Conservation (phyloP, 768 basidiomycete species). For the Russula compacta region DNA sequence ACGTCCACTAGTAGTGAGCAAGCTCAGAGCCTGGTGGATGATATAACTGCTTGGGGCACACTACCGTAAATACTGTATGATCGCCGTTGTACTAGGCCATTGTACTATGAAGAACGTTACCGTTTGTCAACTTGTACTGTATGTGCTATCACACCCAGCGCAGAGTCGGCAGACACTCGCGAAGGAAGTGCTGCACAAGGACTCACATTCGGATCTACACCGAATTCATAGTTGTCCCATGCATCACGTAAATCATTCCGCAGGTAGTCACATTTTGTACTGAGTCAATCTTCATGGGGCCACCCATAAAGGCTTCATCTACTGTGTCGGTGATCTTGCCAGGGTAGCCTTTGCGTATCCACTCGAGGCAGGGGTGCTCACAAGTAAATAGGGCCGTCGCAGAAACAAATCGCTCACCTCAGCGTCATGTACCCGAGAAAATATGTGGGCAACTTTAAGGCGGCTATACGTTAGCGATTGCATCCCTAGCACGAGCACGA, state of each 20-base stretch:
- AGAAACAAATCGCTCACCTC: background rate
- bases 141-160: too few relatives aligned
- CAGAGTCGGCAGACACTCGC: too few relatives aligned
- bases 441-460: background rate
- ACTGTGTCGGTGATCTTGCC: background rate
- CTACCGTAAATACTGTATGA: too few relatives aligned
- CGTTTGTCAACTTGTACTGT: too few relatives aligned
- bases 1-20: too few relatives aligned
- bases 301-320: background rate
- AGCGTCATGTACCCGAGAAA: background rate
- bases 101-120: too few relatives aligned
- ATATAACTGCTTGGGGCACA: too few relatives aligned
- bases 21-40: too few relatives aligned
- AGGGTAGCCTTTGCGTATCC: background rate
- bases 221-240: background rate
- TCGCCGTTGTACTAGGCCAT: too few relatives aligned
- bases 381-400: background rate
- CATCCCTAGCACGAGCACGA: background rate
- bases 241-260: background rate
- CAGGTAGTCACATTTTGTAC: background rate
- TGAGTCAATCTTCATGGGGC: background rate
- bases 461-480: background rate
- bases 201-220: conserved; percentile 2
- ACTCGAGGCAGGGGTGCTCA: background rate
- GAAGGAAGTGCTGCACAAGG: too few relatives aligned